A percentile compares a stretch with the other conserved stretches of the same genome.
Evolutionary conservation across 805 yeast genomes (phyloP).

Genomic region (Ogataea nonfermentans): DNA sequence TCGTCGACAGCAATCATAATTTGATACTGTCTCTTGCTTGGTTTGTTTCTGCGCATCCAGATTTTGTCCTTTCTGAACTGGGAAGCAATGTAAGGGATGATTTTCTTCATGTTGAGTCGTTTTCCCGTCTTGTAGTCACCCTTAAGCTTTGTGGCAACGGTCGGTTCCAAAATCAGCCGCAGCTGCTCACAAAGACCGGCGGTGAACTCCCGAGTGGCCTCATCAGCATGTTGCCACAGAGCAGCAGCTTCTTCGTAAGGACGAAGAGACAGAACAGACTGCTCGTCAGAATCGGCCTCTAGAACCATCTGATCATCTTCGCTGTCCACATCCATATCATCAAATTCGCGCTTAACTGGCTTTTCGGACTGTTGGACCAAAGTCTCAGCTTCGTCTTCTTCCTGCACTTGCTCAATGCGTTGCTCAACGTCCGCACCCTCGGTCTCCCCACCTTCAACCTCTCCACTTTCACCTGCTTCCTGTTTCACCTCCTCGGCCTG

Average conservation of each 20-base stretch:
- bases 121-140: constrained; percentile 99
- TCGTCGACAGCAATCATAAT: constrained; percentile 97
- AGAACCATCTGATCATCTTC: constrained; percentile 32
- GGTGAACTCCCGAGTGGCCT: constrained; percentile 83
- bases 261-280: constrained; percentile 27
- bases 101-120: constrained; percentile 93
- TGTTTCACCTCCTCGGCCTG: constrained; percentile 35
- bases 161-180: constrained; percentile 90
- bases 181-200: constrained; percentile 89
- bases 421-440: constrained; percentile 29
- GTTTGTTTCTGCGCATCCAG: constrained; percentile 96
- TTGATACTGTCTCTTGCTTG: constrained; percentile 95
- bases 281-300: constrained; percentile 12
- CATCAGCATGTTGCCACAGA: constrained; percentile 80
- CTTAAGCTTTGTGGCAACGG: constrained; percentile 87
- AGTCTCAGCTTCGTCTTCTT: constrained; percentile 8
- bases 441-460: constrained; percentile 31
- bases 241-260: constrained; percentile 61
- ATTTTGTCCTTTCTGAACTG: constrained; percentile 97
- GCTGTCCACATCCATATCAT: constrained; percentile 38
- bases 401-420: constrained; percentile 18
- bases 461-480: constrained; percentile 26
- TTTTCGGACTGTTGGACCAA: constrained; percentile 16
- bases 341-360: constrained; percentile 39
- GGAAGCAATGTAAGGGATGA: constrained; percentile 96